Base-by-base conservation (phyloP, 345 rosid species). In the Cardamine resedifolia region DNA sequence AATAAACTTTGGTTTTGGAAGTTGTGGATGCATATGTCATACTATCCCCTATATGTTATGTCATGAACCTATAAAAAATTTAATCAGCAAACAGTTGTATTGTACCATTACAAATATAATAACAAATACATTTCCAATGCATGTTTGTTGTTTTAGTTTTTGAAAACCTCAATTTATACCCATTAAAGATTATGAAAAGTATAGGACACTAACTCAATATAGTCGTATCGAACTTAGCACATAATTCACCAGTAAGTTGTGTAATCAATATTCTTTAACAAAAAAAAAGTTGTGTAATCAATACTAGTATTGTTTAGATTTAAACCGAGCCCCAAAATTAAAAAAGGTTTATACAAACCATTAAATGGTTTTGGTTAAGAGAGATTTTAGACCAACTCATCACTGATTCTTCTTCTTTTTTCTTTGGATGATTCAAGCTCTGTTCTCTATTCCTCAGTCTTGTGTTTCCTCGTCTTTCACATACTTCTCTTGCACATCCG, bases 401-500 rank as follows among this genome's bases (percentile, higher is more conserved):
- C 41, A 5, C 5, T 33, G 70, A 30, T 33, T 33, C 47, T 24
- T 24, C 16, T 33, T 18, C 44, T 31, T 34, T n/a, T n/a, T n/a
- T 18, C 71, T 20, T 10, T 24, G 26, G 44, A 48, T 58, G n/a
- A 36, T 36, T 48, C 18, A 58, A 58, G 23, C 30, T 33, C 16
- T 64, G 23, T 55, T 43, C n/a, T 19, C 65, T n/a, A 18, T 33
- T 59, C n/a, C 33, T n/a, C 16, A 66, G 44, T 60, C 73, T 45
- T 65, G 12, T 49, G 44, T 16, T 28, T 68, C 85, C 36, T 81
- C 88, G 43, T 81, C 87, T 56, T 85, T 83, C 78, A 86, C 81
- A 75, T 86, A 84, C 77, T 89, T 89, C 84, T 86, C 95, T 78
- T 89, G 91, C 59, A 89, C 91, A 39, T 81, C 87, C 36, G 78